Base-by-base conservation (phyloP, 2,329 filamentous ascomycete species). In the Sclerotinia nivalis region DNA sequence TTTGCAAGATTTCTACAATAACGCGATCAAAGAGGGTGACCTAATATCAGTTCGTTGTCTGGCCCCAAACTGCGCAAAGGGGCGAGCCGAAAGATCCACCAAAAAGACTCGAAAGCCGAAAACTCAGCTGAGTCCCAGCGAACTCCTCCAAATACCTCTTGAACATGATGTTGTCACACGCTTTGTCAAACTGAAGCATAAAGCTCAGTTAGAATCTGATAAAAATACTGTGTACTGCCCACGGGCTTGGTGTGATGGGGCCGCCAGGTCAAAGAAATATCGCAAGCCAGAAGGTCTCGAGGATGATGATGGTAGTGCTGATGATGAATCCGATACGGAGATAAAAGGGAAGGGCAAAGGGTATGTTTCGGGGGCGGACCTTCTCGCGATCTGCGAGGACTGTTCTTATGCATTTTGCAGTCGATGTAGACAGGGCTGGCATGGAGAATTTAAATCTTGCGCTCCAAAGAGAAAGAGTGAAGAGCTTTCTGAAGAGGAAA, bases 201-300 rank as follows among this genome's bases (percentile, higher is more conserved):
- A 98, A 82, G 92, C 91, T 73, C 91, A 93, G 78, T 87, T 98
- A 3, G 96, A 98, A 80, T 90, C 93, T 0, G 94, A 98, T 80
- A 96, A 94, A 77, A 91, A 89, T 70, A 97, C 94, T 0, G 87
- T 97, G 47, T 98, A 97, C 79, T 99, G 96, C 77, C 96, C 96
- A 0, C 88, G 96, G 12, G 85, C 89, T 69, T 97, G 94, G 93
- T 99, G 96, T 79, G 92, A 96, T 79, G 94, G 93, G 8, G 92
- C 94, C 3, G 94, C 94, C 37, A 87, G 88, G 59, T 93, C 91
- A 31, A 91, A 90, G 77, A 88, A 86, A 75, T 89, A 92, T 80
- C 89, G 85, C 71, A 93, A 92, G 77, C 90, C 90, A 6, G 80
- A 84, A n/a, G 89, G 90, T 6, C 82, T 91, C 1, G 86, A 91